A percentile compares a stretch with the other conserved stretches of the same genome.
Conservation (phyloP, 768 basidiomycete species). For the Tricholoma furcatifolium region DNA sequence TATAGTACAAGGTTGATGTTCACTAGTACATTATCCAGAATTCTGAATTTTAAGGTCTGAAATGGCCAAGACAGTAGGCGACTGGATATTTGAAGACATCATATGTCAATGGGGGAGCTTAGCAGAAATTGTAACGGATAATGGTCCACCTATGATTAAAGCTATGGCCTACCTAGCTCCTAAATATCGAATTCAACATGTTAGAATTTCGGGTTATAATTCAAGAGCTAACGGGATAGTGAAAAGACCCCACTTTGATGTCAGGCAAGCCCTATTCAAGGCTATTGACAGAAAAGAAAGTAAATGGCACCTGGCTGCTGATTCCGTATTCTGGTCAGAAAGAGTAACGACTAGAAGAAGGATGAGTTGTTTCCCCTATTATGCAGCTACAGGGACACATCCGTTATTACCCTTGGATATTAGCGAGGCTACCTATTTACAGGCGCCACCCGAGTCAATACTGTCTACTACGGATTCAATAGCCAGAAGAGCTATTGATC, state of each 20-base stretch:
- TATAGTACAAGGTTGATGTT: no score
- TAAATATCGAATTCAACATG: slow-evolving; percentile 34
- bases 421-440: slow-evolving; percentile 16
- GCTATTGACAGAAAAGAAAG: slow-evolving; percentile 22
- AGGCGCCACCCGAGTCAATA: neutral
- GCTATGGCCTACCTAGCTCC: slow-evolving; percentile 9
- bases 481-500: neutral
- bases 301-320: slow-evolving; percentile 29
- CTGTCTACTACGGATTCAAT: neutral
- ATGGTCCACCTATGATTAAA: neutral
- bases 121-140: slow-evolving; percentile 19
- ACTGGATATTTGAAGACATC: no score
- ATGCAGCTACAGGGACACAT: slow-evolving; percentile 29
- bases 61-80: no score
- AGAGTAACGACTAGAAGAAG: slow-evolving; percentile 25
- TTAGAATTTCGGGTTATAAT: slow-evolving; percentile 42
- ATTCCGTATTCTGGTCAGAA: slow-evolving; percentile 32
- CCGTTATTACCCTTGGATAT: slow-evolving; percentile 32
- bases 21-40: no score
- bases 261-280: slow-evolving; percentile 29
- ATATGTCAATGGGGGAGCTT: no score
- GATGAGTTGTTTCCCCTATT: slow-evolving; percentile 33
- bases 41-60: no score
- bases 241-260: slow-evolving; percentile 24
- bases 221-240: slow-evolving; percentile 35